These are phyloP conservation scores for Bipolaris oryzae DNA, from an alignment of 2,329 filamentous ascomycete species.

Conservation along the genomic window DNA sequence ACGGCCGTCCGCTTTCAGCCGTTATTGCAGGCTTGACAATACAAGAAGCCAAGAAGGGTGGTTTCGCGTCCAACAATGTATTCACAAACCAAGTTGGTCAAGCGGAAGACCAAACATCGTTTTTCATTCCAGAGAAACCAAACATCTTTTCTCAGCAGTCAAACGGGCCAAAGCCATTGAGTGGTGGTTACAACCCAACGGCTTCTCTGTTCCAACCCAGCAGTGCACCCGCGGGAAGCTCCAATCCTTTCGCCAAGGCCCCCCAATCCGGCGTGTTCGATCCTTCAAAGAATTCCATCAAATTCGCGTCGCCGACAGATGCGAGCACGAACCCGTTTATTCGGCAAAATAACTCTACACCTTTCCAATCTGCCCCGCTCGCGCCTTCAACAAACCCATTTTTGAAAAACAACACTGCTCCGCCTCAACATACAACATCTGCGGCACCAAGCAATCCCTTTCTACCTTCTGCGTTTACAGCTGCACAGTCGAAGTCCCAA, in stretches of 20 bases:
- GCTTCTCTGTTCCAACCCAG: slow-evolving; percentile 28
- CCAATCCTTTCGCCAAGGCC: slow-evolving; percentile 23
- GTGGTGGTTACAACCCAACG: slow-evolving; percentile 17
- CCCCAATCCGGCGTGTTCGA: slow-evolving; percentile 40
- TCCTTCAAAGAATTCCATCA: slow-evolving; percentile 32
- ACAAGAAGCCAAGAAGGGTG: slow-evolving; percentile 55
- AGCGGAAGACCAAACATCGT: slow-evolving; percentile 37
- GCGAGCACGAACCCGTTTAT: slow-evolving; percentile 19
- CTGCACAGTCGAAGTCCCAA: background rate
- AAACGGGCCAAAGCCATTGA: background rate
- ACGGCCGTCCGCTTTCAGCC: slow-evolving; percentile 60
- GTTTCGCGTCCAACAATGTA: slow-evolving; percentile 54
- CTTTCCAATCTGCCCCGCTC: background rate
- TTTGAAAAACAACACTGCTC: slow-evolving; percentile 5
- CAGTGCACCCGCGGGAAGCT: slow-evolving; percentile 3
- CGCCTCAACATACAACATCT: background rate
- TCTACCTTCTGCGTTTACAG: background rate
- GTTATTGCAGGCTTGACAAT: slow-evolving; percentile 64
- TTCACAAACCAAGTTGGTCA: slow-evolving; percentile 1
- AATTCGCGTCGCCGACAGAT: slow-evolving; percentile 27
- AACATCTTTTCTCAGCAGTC: slow-evolving; percentile 20
- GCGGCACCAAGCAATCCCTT: slow-evolving; percentile 11
- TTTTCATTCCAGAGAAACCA: slow-evolving; percentile 50
- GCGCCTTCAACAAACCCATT: slow-evolving; percentile 14
- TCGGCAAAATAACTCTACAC: slow-evolving; percentile 1